Conservation (phyloP, 805 yeast species). For the Isabelozyma pseudorhagii region DNA sequence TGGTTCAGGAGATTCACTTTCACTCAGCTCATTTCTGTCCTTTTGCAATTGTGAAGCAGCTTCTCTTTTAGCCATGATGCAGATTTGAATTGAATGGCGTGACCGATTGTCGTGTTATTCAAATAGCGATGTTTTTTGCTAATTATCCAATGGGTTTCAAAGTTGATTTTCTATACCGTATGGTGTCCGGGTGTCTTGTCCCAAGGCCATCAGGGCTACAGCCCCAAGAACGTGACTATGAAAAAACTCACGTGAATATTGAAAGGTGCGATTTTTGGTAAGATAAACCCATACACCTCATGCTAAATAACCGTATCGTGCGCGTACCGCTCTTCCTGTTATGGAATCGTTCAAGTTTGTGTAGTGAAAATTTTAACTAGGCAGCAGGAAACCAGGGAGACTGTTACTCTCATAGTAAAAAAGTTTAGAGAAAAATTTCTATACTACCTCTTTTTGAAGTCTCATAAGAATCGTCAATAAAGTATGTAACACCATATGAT, state of each 20-base stretch:
- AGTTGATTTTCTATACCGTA: too few relatives aligned
- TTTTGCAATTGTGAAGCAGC: constrained; percentile 64
- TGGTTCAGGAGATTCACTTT: constrained; percentile 24
- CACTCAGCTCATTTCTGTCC: constrained; percentile 45
- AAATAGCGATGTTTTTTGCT: neutral
- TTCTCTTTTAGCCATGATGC: constrained; percentile 60
- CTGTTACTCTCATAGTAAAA: neutral
- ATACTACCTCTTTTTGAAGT: constrained; percentile 11
- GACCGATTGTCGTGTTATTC: neutral
- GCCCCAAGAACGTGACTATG: neutral
- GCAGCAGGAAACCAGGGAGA: neutral
- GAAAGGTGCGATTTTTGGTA: neutral
- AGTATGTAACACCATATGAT: constrained; percentile 18
- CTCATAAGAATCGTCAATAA: constrained; percentile 25
- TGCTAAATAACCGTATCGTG: neutral
- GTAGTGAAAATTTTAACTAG: neutral
- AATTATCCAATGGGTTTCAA: neutral
- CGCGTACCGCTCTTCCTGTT: neutral
- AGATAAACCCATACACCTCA: neutral
- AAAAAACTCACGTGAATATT: neutral
- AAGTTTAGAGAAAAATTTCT: neutral
- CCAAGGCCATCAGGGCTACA: neutral
- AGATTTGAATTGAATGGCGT: neutral
- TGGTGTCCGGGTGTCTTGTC: neutral
- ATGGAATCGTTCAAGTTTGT: neutral